Conservation (phyloP, 2,329 filamentous ascomycete species). For the Claviceps arundinis region DNA sequence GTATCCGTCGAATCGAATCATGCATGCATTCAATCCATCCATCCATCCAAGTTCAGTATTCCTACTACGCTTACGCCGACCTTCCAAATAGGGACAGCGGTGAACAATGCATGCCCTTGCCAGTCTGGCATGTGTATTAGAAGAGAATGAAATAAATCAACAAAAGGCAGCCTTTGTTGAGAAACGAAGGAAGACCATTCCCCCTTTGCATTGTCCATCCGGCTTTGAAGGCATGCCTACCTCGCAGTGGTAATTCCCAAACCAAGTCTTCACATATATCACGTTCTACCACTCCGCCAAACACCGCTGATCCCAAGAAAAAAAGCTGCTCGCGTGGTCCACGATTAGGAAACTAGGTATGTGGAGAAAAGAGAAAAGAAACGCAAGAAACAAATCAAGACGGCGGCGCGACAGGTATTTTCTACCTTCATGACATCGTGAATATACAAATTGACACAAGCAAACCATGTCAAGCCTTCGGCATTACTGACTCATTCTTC, state of each 20-base stretch:
- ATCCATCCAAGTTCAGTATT: constrained; percentile 12
- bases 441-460: constrained; percentile 13
- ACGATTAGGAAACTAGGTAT: constrained; percentile 3
- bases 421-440: constrained; percentile 24
- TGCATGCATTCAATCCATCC: constrained; percentile 28
- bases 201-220: neutral
- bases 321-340: constrained; percentile 8
- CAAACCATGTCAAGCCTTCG: neutral
- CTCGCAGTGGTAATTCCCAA: neutral
- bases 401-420: constrained; percentile 6
- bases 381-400: constrained; percentile 3
- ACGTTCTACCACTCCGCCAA: constrained; percentile 1
- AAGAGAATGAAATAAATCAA: constrained; percentile 13
- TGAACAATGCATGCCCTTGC: constrained; percentile 20
- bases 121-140: constrained; percentile 25
- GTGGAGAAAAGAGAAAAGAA: neutral
- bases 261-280: neutral
- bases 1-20: constrained; percentile 32
- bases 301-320: constrained; percentile 6
- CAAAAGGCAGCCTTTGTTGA: constrained; percentile 6
- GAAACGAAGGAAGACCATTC: neutral
- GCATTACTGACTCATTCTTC: neutral
- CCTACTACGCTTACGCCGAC: constrained; percentile 10
- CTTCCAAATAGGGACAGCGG: constrained; percentile 1
- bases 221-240: neutral